These are phyloP conservation scores for Starmera amethionina DNA, from an alignment of 805 yeast genomes.

Conservation along the genomic window DNA sequence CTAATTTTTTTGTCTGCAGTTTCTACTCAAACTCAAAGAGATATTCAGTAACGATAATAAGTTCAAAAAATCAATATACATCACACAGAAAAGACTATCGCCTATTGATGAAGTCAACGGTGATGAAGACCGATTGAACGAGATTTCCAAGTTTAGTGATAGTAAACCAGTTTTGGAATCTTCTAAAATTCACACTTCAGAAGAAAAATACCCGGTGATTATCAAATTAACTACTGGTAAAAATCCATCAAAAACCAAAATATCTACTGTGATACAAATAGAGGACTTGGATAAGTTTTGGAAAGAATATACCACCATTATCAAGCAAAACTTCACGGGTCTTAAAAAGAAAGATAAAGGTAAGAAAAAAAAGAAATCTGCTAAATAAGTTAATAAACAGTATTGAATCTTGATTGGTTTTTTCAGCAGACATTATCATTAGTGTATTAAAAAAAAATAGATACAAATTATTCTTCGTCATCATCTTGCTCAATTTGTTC, in stretches of 20 bases:
- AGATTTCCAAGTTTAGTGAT: slow-evolving; percentile 13
- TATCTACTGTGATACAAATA: slow-evolving; percentile 63
- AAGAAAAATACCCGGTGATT: slow-evolving; percentile 45
- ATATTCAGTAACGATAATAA: slow-evolving; percentile 13
- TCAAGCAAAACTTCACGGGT: slow-evolving; percentile 67
- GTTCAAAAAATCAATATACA: slow-evolving; percentile 40
- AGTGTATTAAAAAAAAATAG: slow-evolving; percentile 5
- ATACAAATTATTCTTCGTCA: slow-evolving; percentile 2
- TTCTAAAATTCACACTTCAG: slow-evolving; percentile 18
- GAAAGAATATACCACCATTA: slow-evolving; percentile 57
- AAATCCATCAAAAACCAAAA: slow-evolving; percentile 42
- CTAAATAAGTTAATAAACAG: slow-evolving; percentile 11
- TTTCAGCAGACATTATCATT: background rate
- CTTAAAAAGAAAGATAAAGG: slow-evolving; percentile 76
- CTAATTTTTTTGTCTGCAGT: slow-evolving; percentile 5
- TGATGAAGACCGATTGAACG: slow-evolving; percentile 7
- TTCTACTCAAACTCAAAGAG: slow-evolving; percentile 1
- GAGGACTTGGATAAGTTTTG: slow-evolving; percentile 62
- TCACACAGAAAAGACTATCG: slow-evolving; percentile 47
- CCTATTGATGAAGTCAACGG: slow-evolving; percentile 21
- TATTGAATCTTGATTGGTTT: background rate
- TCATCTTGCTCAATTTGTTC: slow-evolving; percentile 20
- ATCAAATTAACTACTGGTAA: slow-evolving; percentile 62
- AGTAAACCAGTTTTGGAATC: slow-evolving; percentile 14
- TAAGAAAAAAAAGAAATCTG: slow-evolving; percentile 48